phyloP scores from a whole-genome alignment of 2,329 filamentous ascomycete genomes.

The Venturia oleaginea region DNA sequence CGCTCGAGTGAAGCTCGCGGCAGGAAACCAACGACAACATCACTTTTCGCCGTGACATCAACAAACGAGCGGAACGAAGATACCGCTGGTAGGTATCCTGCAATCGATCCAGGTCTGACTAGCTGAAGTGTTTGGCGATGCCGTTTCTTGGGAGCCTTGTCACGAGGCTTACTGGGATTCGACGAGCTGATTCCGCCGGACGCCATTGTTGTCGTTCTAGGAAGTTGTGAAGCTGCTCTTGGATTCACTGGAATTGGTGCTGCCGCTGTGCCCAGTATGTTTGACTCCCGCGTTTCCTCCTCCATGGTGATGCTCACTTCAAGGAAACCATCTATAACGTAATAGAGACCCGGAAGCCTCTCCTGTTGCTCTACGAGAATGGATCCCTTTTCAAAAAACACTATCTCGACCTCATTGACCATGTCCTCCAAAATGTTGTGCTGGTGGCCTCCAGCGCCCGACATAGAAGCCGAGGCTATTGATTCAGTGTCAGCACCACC shows the following conservation, averaged over 20 bases:
- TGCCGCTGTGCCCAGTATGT: slow-evolving; percentile 34
- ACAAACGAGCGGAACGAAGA: slow-evolving; percentile 95
- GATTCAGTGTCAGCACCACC: slow-evolving; percentile 82
- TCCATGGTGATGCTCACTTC: slow-evolving; percentile 80
- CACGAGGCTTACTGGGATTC: slow-evolving; percentile 10
- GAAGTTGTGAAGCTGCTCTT: slow-evolving; percentile 26
- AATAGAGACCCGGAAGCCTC: slow-evolving; percentile 92
- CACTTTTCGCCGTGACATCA: slow-evolving; percentile 93
- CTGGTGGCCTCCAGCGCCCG: slow-evolving; percentile 45
- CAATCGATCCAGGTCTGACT: slow-evolving; percentile 88
- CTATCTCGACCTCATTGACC: slow-evolving; percentile 88
- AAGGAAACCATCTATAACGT: slow-evolving; percentile 93
- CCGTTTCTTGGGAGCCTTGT: slow-evolving; percentile 31
- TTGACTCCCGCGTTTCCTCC: slow-evolving; percentile 42
- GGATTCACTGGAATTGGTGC: slow-evolving; percentile 22
- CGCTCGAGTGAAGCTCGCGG: slow-evolving; percentile 77
- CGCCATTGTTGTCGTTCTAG: not conserved
- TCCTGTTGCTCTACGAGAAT: slow-evolving; percentile 95
- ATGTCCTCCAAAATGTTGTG: slow-evolving; percentile 70
- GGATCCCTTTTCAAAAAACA: slow-evolving; percentile 91
- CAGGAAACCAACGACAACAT: slow-evolving; percentile 94
- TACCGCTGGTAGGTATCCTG: slow-evolving; percentile 88
- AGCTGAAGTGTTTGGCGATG: slow-evolving; percentile 69
- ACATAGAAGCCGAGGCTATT: slow-evolving; percentile 47
- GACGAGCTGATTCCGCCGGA: slow-evolving; percentile 12